A percentile compares a stretch with the other conserved stretches of the same genome.
These are phyloP conservation scores for Phytophthora crassamura DNA, from an alignment of 352 stramenopile genomes.

Conservation along the genomic window DNA sequence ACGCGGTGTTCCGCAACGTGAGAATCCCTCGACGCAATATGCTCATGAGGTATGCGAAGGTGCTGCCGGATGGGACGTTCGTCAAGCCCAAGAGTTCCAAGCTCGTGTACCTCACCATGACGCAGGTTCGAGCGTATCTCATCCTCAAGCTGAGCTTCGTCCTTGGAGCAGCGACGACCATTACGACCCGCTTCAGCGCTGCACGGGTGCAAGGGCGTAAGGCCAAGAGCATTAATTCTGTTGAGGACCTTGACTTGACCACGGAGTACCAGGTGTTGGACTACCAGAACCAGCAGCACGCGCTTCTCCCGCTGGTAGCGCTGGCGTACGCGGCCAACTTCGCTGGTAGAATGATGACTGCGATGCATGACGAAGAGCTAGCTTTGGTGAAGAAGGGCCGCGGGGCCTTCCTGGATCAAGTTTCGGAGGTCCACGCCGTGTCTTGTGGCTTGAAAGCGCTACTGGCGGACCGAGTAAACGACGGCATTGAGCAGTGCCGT, in stretches of 20 bases:
- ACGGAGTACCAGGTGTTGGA: constrained; percentile 54
- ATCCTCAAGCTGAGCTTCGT: constrained; percentile 34
- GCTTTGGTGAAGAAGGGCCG: constrained; percentile 17
- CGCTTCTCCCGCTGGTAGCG: constrained; percentile 45
- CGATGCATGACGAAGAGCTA: constrained; percentile 18
- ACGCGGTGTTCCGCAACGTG: constrained; percentile 29
- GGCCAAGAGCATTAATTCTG: constrained; percentile 21
- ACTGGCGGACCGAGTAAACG: constrained; percentile 29
- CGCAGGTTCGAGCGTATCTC: constrained; percentile 45
- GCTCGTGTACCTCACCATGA: constrained; percentile 69
- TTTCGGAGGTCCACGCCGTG: constrained; percentile 32
- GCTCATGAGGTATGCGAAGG: constrained; percentile 39
- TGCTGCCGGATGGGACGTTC: constrained; percentile 60
- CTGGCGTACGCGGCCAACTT: constrained; percentile 36
- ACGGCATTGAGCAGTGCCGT: constrained; percentile 36
- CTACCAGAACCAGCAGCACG: constrained; percentile 60
- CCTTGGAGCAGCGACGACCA: constrained; percentile 39
- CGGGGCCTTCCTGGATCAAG: constrained; percentile 7
- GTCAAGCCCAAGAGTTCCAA: constrained; percentile 65
- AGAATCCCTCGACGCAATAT: constrained; percentile 31
- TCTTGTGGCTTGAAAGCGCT: constrained; percentile 33
- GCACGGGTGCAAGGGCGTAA: constrained; percentile 50
- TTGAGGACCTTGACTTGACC: constrained; percentile 34
- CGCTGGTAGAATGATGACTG: constrained; percentile 19
- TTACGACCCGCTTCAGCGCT: constrained; percentile 60